Evolutionary conservation across 345 rosid species (phyloP), one percentile per base, ranked within the genome.

Genomic region (Arabis alpina): DNA sequence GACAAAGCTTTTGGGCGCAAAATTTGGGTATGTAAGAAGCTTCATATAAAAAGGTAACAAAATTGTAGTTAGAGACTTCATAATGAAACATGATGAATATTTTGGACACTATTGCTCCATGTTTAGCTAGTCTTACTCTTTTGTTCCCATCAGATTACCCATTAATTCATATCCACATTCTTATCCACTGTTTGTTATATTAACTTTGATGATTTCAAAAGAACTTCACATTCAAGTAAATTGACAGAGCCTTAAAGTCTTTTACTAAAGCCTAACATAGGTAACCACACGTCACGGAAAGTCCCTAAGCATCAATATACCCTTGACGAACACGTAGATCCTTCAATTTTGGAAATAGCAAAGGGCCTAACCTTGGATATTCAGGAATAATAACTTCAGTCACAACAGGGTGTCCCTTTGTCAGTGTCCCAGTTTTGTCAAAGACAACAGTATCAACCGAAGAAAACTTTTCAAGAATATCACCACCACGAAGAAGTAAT

Each of bases 341-440:
- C 37, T 16, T 56, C 10, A 55, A 8, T 8, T 39, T 55, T n/a
- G 0, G 44, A 68, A 47, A 14, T 3, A 75, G 60, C n/a, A 42
- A 39, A 62, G 16, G 59, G 83, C 82, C 80, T 73, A 82, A 90
- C 97, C 89, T 84, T 71, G 78, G 34, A 70, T 81, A 76, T 51
- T 62, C 25, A 61, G 80, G 73, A 64, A 86, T 78, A 66, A 89
- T 74, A 73, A 93, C 82, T 75, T 81, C 82, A 36, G 85, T 88
- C 77, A 93, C 98, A 65, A 83, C 88, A 75, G 97, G 97, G 81
- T 79, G 92, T 71, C 98, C 98, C 79, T 83, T 62, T 2, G 98
- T 93, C 69, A 93, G 81, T 69, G 97, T 93, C 77, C 97, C 97
- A 50, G 97, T 91, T 84, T 91, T 93, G 82, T 93, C 96, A 71